Base-by-base conservation (phyloP, 1,139 yeast genomes). In the Komagataea norvegica region DNA sequence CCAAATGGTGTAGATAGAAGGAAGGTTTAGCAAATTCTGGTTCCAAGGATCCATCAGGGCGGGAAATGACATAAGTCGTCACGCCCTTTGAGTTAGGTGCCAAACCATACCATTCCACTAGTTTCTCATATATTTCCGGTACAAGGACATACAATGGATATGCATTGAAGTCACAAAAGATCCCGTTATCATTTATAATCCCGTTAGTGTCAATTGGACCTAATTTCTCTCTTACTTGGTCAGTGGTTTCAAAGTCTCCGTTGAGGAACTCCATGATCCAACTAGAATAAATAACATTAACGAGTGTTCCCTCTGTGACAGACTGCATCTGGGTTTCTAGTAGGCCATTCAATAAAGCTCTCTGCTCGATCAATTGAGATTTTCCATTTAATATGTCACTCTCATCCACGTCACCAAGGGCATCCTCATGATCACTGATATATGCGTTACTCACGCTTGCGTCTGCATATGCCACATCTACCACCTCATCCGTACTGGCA, bases 41-140 rank as follows among this genome's bases (percentile, higher is more conserved):
- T 14, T 62, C 64, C 25, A 65, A 55, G 9, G 56, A 47, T 1
- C 71, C 73, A 11, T 8, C 56, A 55, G 38, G 35, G 43, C 70
- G 68, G 15, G 55, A 43, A 6, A 76, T 54, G 5, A 76, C 52
- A 22, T 62, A 61, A 23, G 88, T 68, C 5, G 64, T 52, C 1
- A 79, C 66, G 0, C 81, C 75, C 7, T 53, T 53, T 6, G 66
- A 60, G 5, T 51, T 46, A 1, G 70, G 68, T 3, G 58, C 48
- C 13, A 72, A 36, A 0, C 82, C 84, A 55, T 78, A 79, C 80
- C 82, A 75, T 20, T 65, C 62, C 1, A 56, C 55, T 13, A 80
- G 56, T 39, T 64, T 51, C 3, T 62, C 51, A 49, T 74, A 79
- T 2, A 68, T 65, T 3, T 57, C 55, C 2, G 68, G 67, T 0